Evolutionary conservation across 805 yeast species (phyloP).

Genomic region (Candida endomychidarum): DNA sequence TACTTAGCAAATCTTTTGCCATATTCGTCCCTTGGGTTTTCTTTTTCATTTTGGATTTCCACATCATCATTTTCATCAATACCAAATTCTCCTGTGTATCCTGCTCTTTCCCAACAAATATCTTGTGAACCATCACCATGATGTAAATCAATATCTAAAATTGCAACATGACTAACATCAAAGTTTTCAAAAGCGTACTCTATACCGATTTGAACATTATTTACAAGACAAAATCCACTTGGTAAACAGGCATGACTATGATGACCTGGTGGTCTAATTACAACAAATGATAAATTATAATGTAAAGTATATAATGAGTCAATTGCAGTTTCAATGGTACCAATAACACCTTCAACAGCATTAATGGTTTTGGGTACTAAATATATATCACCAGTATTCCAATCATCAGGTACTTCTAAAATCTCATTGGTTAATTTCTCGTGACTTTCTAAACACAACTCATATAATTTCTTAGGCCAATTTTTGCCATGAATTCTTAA

Average conservation of each 20-base stretch:
- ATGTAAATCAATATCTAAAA: slow-evolving; percentile 79
- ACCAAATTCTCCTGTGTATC: slow-evolving; percentile 50
- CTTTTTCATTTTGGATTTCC: slow-evolving; percentile 24
- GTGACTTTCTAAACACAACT: slow-evolving; percentile 59
- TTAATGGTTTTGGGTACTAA: slow-evolving; percentile 62
- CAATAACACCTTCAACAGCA: slow-evolving; percentile 76
- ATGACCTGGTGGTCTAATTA: slow-evolving; percentile 83
- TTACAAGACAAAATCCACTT: slow-evolving; percentile 78
- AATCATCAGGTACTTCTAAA: slow-evolving; percentile 73
- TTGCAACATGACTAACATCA: slow-evolving; percentile 75
- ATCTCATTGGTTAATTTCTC: slow-evolving; percentile 50
- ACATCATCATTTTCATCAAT: slow-evolving; percentile 46
- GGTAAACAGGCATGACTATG: slow-evolving; percentile 84
- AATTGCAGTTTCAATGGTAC: slow-evolving; percentile 70
- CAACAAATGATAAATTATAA: slow-evolving; percentile 56
- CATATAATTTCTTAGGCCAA: slow-evolving; percentile 63
- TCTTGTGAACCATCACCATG: slow-evolving; percentile 92
- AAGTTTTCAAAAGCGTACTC: slow-evolving; percentile 68
- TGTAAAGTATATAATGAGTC: slow-evolving; percentile 40
- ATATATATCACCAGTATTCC: slow-evolving; percentile 86
- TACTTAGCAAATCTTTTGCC: slow-evolving; percentile 43
- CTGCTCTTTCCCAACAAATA: slow-evolving; percentile 78
- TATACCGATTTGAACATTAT: slow-evolving; percentile 78
- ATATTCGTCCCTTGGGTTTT: slow-evolving; percentile 46
- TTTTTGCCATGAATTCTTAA: slow-evolving; percentile 66